Evolutionary conservation across 176 grass and related monocot genomes (phyloP).

Genomic region (Aegilops speltoides): DNA sequence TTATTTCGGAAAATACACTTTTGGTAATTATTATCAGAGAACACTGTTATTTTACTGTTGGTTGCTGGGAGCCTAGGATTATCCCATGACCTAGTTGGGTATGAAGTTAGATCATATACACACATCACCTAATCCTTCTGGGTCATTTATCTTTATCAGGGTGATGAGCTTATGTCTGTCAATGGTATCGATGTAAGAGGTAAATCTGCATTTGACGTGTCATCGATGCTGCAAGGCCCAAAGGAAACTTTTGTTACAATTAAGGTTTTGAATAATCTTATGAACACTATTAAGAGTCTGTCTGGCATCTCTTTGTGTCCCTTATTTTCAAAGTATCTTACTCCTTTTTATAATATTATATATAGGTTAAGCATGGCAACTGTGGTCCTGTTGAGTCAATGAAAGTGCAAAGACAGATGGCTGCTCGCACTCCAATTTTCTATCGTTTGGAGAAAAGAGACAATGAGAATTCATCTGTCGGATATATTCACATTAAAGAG

Average conservation of each 20-base stretch:
- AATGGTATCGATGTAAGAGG: conserved; percentile 76
- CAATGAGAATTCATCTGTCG: conserved; percentile 62
- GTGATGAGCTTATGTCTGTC: conserved; percentile 93
- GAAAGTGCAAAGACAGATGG: conserved; percentile 88
- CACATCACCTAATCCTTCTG: background rate
- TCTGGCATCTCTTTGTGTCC: background rate
- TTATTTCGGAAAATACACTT: background rate
- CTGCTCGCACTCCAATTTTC: conserved; percentile 78
- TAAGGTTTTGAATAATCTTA: conserved; percentile 55
- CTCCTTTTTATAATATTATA: conserved; percentile 15
- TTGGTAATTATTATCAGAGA: background rate
- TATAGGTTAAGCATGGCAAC: conserved; percentile 86
- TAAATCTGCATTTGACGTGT: conserved; percentile 91
- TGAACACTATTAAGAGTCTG: conserved; percentile 11
- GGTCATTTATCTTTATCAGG: conserved; percentile 52
- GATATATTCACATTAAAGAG: conserved; percentile 94
- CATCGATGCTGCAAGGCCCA: conserved; percentile 92
- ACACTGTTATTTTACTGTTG: conserved; percentile 20
- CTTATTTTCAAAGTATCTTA: conserved; percentile 33
- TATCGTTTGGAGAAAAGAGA: conserved; percentile 90
- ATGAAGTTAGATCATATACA: conserved; percentile 4
- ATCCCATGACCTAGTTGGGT: background rate
- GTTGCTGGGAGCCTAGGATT: background rate
- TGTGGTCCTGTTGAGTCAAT: conserved; percentile 85
- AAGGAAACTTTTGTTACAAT: conserved; percentile 91